Percentiles rank a stretch among this genome's conserved stretches.
Conservation (phyloP, 1,139 yeast genomes). For the Geotrichum europaeum region DNA sequence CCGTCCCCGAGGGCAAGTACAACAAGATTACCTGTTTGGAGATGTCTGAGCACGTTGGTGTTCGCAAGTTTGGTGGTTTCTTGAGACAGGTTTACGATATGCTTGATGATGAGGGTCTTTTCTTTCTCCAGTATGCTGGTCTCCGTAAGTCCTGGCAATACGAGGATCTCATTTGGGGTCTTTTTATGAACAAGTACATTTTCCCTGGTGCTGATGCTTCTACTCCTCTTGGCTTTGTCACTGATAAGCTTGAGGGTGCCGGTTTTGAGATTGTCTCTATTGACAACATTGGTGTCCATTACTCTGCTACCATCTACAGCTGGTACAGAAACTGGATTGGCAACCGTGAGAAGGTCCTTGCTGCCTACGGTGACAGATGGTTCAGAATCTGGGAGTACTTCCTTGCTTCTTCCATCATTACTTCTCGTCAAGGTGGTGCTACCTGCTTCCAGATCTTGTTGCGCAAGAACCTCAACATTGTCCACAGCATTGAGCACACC, state of each 20-base stretch:
- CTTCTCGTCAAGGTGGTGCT: constrained; percentile 90
- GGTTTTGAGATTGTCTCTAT: constrained; percentile 82
- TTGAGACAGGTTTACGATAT: constrained; percentile 75
- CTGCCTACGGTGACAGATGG: constrained; percentile 86
- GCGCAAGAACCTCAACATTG: constrained; percentile 82
- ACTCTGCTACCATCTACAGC: constrained; percentile 86
- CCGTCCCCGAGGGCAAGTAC: constrained; percentile 67
- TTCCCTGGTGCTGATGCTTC: constrained; percentile 99
- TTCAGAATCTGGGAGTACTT: constrained; percentile 92
- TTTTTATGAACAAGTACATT: constrained; percentile 91
- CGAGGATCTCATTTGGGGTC: constrained; percentile 90
- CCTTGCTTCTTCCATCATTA: constrained; percentile 73
- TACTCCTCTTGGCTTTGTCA: constrained; percentile 82
- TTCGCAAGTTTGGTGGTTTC: constrained; percentile 72
- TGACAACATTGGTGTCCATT: constrained; percentile 89
- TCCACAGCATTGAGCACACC: constrained; percentile 76
- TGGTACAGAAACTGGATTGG: constrained; percentile 96
- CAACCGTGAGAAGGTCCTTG: constrained; percentile 68
- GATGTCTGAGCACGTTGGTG: constrained; percentile 97
- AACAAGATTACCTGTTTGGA: constrained; percentile 87
- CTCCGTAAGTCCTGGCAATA: constrained; percentile 91
- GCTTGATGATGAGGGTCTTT: constrained; percentile 86
- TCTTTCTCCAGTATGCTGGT: constrained; percentile 86
- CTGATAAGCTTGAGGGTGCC: constrained; percentile 68
- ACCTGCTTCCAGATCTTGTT: constrained; percentile 86